Evolutionary conservation across 495 filamentous ascomycete species (phyloP).

Genomic region (Symbiotaphrina buchneri): DNA sequence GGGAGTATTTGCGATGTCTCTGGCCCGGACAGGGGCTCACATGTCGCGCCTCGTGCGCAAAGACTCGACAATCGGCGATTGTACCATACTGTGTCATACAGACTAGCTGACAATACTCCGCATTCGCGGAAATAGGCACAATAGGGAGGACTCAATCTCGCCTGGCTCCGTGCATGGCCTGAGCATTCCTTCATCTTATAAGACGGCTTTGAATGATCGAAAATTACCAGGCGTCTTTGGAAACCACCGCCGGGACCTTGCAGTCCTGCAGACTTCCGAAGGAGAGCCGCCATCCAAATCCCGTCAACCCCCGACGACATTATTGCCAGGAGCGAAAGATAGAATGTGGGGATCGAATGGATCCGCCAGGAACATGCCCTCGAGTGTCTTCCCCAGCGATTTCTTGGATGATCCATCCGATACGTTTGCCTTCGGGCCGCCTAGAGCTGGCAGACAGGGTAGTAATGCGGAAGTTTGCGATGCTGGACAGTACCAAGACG

Average conservation of each 20-base stretch:
- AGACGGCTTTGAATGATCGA: too few species aligned
- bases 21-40: too few species aligned
- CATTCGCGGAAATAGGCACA: slow-evolving; percentile 8
- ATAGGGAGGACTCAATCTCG: slow-evolving; percentile 14
- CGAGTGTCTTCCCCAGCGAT: slow-evolving; percentile 13
- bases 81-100: too few species aligned
- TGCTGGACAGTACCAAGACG: slow-evolving; percentile 40
- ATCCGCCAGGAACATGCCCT: slow-evolving; percentile 10
- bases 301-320: slow-evolving; percentile 20
- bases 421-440: slow-evolving; percentile 26
- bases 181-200: not conserved
- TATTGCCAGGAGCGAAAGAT: slow-evolving; percentile 5
- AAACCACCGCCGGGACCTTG: slow-evolving; percentile 49
- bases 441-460: too few species aligned
- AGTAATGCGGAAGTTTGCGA: slow-evolving; percentile 54
- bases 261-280: slow-evolving; percentile 36
- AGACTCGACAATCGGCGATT: too few species aligned
- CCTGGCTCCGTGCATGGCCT: slow-evolving; percentile 8
- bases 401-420: slow-evolving; percentile 49
- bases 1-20: too few species aligned
- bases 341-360: slow-evolving; percentile 6
- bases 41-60: too few species aligned
- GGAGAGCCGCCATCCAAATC: slow-evolving; percentile 26
- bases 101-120: too few species aligned
- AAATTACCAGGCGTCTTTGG: slow-evolving; percentile 29